Conservation (phyloP, 1,284 basidiomycete genomes). For the Marasmius tenuissimus region DNA sequence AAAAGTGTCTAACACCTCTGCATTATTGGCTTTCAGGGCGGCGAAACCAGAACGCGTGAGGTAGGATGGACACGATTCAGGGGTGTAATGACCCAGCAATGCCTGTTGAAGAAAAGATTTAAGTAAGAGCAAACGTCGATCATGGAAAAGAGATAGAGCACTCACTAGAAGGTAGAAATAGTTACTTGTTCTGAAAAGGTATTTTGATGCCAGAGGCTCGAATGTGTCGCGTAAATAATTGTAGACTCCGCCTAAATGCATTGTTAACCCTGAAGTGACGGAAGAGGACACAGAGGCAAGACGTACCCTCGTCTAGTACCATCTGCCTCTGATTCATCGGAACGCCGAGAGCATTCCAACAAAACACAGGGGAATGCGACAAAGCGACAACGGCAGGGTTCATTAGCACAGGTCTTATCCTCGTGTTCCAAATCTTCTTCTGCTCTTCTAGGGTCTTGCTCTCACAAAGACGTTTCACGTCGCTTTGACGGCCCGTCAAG, state of each 20-base stretch:
- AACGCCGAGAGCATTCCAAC: conserved; percentile 84
- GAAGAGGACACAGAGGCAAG: background rate
- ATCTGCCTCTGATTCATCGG: conserved; percentile 74
- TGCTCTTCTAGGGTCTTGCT: conserved; percentile 63
- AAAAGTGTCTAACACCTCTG: conserved; percentile 59
- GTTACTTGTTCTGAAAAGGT: conserved; percentile 54
- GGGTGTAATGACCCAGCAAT: conserved; percentile 66
- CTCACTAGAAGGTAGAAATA: conserved; percentile 69
- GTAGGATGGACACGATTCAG: conserved; percentile 72
- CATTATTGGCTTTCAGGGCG: conserved; percentile 46
- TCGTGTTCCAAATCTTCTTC: conserved; percentile 62
- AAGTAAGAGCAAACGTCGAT: background rate
- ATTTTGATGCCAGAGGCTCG: conserved; percentile 59
- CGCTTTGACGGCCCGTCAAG: conserved; percentile 57
- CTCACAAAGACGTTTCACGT: conserved; percentile 59
- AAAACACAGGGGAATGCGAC: conserved; percentile 66
- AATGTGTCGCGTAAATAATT: conserved; percentile 65
- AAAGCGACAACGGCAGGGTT: conserved; percentile 66
- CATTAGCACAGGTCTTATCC: conserved; percentile 64
- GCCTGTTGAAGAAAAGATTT: conserved; percentile 31
- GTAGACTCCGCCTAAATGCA: conserved; percentile 40
- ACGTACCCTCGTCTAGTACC: conserved; percentile 56
- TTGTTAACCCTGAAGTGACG: background rate
- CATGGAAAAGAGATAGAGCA: background rate
- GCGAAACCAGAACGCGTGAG: conserved; percentile 70